Evolutionary conservation across 2,329 filamentous ascomycete species (phyloP), one percentile per base, ranked within the genome.

Genomic region (Fusarium staphyleae): DNA sequence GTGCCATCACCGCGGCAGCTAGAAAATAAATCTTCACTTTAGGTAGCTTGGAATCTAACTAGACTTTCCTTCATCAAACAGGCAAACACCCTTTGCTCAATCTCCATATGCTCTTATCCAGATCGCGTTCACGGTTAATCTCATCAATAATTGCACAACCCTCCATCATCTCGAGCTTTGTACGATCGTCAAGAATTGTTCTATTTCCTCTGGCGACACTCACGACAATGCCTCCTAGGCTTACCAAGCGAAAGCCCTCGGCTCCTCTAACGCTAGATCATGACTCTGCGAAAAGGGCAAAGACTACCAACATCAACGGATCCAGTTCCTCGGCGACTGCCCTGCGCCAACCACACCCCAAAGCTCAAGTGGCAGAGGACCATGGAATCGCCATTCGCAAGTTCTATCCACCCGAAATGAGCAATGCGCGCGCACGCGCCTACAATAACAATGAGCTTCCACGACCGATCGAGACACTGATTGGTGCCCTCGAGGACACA

Each of bases 371-470:
- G 16, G 74, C 79, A 8, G 80, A 82, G 57, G 72, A 78, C 16
- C 63, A 87, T 60, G 87, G 86, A 14, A 85, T 90, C 42, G 84
- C 90, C 0, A 77, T 88, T 29, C 85, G 87, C 33, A 81, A 89
- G 40, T 96, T 87, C 75, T 97, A 96, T 65, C 91, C 91, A 0
- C 83, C 84, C 1, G 91, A 96, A 70, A 96, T 97, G 87, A 89
- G 82, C 75, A 95, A 91, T 66, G 84, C 82, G 42, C 86, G 92
- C 32, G 92, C 89, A 45, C 77, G 79, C 5, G 86, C 88, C 44
- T 97, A 96, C 74, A 88, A 83, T 47, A 74, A 81, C n/a, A 81
- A 87, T 45, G 80, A 84, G 40, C 76, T 96, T 4, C 81, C 87
- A 4, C 85, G 89, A 0, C 93, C 92, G 0, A 88, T 96, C 15